These are phyloP conservation scores for Chaetomiaceae sp. DNA, from an alignment of 2,329 filamentous ascomycete genomes.

Conservation along the genomic window DNA sequence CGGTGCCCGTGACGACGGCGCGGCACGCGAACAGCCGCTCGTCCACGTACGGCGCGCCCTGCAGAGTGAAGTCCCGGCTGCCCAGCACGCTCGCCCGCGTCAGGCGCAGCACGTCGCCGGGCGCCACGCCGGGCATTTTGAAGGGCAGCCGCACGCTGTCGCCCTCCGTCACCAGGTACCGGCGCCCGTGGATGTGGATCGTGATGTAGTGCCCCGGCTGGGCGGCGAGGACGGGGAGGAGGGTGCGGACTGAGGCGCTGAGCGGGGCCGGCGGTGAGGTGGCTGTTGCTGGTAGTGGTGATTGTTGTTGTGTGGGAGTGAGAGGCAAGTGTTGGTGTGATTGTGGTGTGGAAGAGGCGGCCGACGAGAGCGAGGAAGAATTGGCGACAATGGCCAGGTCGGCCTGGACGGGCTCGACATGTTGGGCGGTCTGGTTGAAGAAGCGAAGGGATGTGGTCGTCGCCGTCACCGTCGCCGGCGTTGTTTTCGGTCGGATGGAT, in stretches of 20 bases:
- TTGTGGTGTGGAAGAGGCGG: conserved; percentile 11
- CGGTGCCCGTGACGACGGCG: conserved; percentile 76
- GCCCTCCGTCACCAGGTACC: conserved; percentile 72
- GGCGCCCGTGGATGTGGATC: conserved; percentile 69
- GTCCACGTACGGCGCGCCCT: conserved; percentile 75
- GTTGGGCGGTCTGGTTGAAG: conserved; percentile 46
- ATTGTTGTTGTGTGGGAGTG: conserved; percentile 17
- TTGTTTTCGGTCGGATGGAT: conserved; percentile 35
- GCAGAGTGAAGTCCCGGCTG: conserved; percentile 83
- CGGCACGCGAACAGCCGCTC: conserved; percentile 78
- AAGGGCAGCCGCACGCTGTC: conserved; percentile 74
- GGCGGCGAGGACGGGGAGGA: conserved; percentile 65
- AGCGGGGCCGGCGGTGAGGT: conserved; percentile 28
- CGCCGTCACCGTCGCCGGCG: not conserved
- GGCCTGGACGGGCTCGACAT: conserved; percentile 36
- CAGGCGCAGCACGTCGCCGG: conserved; percentile 81
- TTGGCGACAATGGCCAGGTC: conserved; percentile 1
- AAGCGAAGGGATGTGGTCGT: conserved; percentile 29
- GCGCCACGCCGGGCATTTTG: conserved; percentile 65
- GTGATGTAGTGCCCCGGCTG: conserved; percentile 75
- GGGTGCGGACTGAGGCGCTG: conserved; percentile 49
- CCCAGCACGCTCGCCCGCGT: conserved; percentile 80
- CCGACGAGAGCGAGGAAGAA: conserved; percentile 11
- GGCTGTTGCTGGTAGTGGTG: conserved; percentile 24
- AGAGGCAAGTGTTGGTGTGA: conserved; percentile 1